These are phyloP conservation scores for Claviceps quebecensis DNA, from an alignment of 2,329 filamentous ascomycete species.

Conservation along the genomic window DNA sequence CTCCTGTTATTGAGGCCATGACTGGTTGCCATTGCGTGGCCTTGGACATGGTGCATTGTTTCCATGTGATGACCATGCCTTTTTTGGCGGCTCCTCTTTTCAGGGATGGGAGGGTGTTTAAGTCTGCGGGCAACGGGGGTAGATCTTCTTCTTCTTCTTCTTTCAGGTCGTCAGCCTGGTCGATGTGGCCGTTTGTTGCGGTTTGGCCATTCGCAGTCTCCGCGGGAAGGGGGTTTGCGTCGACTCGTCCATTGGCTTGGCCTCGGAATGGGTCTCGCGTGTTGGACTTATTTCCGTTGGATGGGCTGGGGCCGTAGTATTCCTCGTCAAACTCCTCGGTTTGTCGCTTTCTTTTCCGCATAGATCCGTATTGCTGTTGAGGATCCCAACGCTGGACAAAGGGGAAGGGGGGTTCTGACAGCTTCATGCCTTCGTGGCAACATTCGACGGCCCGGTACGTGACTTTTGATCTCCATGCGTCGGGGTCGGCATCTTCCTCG, in stretches of 20 bases:
- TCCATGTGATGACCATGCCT: slow-evolving; percentile 58
- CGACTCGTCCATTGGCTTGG: background rate
- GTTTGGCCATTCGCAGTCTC: background rate
- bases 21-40: slow-evolving; percentile 54
- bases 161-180: slow-evolving; percentile 15
- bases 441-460: slow-evolving; percentile 73
- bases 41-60: slow-evolving; percentile 45
- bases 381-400: slow-evolving; percentile 83
- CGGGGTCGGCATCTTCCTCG: slow-evolving; percentile 27
- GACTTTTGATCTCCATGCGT: slow-evolving; percentile 63
- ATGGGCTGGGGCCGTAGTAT: slow-evolving; percentile 16
- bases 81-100: slow-evolving; percentile 30
- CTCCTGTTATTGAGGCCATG: slow-evolving; percentile 49
- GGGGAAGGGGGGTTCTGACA: slow-evolving; percentile 73
- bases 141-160: slow-evolving; percentile 32
- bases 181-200: background rate
- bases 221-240: background rate
- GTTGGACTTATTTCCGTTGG: slow-evolving; percentile 1
- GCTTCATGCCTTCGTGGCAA: slow-evolving; percentile 49
- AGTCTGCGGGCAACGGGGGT: slow-evolving; percentile 44
- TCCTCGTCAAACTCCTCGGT: slow-evolving; percentile 20
- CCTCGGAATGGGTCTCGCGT: slow-evolving; percentile 2
- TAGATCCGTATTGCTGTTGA: slow-evolving; percentile 40
- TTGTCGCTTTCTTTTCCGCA: slow-evolving; percentile 36
- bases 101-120: slow-evolving; percentile 38